phyloP scores from a whole-genome alignment of 805 yeast genomes.

The Grigorovia jiainica region DNA sequence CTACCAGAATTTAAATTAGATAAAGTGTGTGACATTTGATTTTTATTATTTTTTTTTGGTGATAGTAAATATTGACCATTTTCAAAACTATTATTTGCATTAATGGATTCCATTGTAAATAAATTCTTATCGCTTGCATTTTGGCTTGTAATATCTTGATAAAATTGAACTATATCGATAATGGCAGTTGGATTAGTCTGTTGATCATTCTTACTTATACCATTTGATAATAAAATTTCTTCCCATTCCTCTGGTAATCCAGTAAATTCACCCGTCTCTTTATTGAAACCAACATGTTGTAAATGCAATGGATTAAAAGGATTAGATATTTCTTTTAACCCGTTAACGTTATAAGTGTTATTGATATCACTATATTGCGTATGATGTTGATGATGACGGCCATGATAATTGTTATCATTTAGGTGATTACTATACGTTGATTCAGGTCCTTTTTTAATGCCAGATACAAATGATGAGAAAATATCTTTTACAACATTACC shows the following conservation, averaged over 20 bases:
- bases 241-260: conserved; percentile 95
- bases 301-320: conserved; percentile 88
- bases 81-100: neutral
- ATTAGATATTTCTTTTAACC: conserved; percentile 62
- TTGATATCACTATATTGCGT: conserved; percentile 9
- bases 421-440: neutral
- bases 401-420: neutral
- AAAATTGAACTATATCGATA: conserved; percentile 80
- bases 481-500: conserved; percentile 45
- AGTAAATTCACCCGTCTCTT: conserved; percentile 73
- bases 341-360: too few species aligned
- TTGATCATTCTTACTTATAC: conserved; percentile 81
- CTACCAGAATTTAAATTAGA: neutral
- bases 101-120: conserved; percentile 26
- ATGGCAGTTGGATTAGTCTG: conserved; percentile 90
- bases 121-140: conserved; percentile 34
- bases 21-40: neutral
- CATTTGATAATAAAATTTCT: conserved; percentile 67
- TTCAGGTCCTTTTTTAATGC: conserved; percentile 2
- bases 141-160: conserved; percentile 46
- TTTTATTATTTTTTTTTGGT: neutral
- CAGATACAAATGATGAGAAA: conserved; percentile 37
- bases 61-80: neutral
- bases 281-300: conserved; percentile 90
- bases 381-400: neutral